phyloP scores from a whole-genome alignment of 1,284 basidiomycete species.

The Malassezia psittaci region DNA sequence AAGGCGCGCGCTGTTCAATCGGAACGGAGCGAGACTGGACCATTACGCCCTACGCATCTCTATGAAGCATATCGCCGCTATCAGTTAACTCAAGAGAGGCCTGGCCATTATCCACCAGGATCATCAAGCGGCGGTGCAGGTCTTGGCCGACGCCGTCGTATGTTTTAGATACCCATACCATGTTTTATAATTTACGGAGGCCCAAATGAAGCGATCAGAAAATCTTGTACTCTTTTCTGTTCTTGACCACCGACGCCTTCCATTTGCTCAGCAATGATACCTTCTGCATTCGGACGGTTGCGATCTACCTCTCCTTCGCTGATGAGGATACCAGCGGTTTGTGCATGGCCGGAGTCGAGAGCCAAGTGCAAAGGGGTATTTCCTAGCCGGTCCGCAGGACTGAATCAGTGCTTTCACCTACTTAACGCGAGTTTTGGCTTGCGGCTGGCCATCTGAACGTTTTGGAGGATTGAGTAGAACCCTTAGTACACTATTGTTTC shows the following conservation, averaged over 20 bases:
- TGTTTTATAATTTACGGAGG: slow-evolving; percentile 1
- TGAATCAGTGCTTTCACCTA: slow-evolving; percentile 13
- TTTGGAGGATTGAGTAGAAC: slow-evolving; percentile 21
- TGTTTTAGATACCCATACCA: slow-evolving; percentile 24
- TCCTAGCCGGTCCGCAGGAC: slow-evolving; percentile 25
- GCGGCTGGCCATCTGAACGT: slow-evolving; percentile 15
- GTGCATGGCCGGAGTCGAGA: slow-evolving; percentile 23
- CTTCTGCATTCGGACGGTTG: slow-evolving; percentile 21
- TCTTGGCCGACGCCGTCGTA: slow-evolving; percentile 29
- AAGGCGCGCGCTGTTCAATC: slow-evolving; percentile 68
- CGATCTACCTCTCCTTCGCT: slow-evolving; percentile 24
- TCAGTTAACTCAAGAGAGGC: slow-evolving; percentile 60
- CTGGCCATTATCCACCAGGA: slow-evolving; percentile 38
- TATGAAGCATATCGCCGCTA: slow-evolving; percentile 76
- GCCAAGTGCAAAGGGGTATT: slow-evolving; percentile 33
- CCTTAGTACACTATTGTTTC: slow-evolving; percentile 22
- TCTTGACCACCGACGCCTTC: slow-evolving; percentile 25
- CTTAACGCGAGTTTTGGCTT: slow-evolving; percentile 30
- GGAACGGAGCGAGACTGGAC: slow-evolving; percentile 63
- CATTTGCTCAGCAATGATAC: slow-evolving; percentile 23
- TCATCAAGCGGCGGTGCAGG: slow-evolving; percentile 28
- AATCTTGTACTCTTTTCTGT: slow-evolving; percentile 17
- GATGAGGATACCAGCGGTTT: slow-evolving; percentile 26
- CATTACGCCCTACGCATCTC: slow-evolving; percentile 72
- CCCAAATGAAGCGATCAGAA: slow-evolving; percentile 11